phyloP scores from a whole-genome alignment of 768 basidiomycete species.

The Sutorius australiensis region DNA sequence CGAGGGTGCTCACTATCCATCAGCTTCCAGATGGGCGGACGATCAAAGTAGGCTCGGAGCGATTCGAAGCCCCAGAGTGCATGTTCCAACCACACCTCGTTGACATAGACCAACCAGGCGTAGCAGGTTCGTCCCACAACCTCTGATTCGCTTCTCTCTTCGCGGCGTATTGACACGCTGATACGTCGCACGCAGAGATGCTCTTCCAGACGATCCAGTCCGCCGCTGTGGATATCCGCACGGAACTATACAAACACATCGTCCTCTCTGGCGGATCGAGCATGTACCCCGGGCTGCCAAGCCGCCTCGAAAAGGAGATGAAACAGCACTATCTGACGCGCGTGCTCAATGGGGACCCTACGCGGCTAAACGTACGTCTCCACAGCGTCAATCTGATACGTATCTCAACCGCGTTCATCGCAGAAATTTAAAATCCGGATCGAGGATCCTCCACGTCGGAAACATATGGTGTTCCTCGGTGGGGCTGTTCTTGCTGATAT shows the following conservation, averaged over 20 bases:
- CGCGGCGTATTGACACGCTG: neutral
- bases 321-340: slow-evolving; percentile 95
- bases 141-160: neutral
- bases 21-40: slow-evolving; percentile 93
- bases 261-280: slow-evolving; percentile 97
- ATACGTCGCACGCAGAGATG: slow-evolving; percentile 57
- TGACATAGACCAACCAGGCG: slow-evolving; percentile 93
- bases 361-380: slow-evolving; percentile 73
- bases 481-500: slow-evolving; percentile 98
- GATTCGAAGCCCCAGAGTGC: slow-evolving; percentile 98
- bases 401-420: neutral
- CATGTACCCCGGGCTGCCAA: slow-evolving; percentile 98
- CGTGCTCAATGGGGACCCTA: slow-evolving; percentile 80
- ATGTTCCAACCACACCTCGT: slow-evolving; percentile 99
- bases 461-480: slow-evolving; percentile 99
- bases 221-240: slow-evolving; percentile 84
- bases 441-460: slow-evolving; percentile 95
- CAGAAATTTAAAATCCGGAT: slow-evolving; percentile 99
- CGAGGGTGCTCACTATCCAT: slow-evolving; percentile 4
- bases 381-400: neutral
- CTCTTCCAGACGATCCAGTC: slow-evolving; percentile 93
- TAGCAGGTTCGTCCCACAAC: slow-evolving; percentile 64
- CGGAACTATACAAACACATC: slow-evolving; percentile 96
- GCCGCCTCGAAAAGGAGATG: slow-evolving; percentile 98
- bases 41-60: slow-evolving; percentile 97